Conservation (phyloP, 2,329 filamentous ascomycete genomes). For the Cladosporium oxysporum region DNA sequence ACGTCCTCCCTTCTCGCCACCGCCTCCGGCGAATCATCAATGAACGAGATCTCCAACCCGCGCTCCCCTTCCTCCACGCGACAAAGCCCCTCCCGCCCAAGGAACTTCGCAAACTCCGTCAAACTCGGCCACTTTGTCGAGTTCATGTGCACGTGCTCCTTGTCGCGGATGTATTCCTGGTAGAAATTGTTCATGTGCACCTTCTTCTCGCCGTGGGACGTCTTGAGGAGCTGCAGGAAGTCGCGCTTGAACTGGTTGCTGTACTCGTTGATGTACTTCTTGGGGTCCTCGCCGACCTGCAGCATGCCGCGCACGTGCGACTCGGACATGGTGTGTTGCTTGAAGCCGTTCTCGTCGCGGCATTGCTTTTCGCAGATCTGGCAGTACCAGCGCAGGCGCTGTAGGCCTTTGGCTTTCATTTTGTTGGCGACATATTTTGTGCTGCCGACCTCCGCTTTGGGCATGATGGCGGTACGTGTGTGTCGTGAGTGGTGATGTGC, state of each 20-base stretch:
- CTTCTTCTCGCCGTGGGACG: constrained; percentile 86
- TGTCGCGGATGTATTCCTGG: constrained; percentile 86
- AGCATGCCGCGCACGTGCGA: constrained; percentile 89
- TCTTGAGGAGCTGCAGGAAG: constrained; percentile 75
- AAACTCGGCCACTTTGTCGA: constrained; percentile 84
- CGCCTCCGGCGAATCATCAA: constrained; percentile 88
- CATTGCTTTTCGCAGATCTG: constrained; percentile 73
- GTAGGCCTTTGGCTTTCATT: constrained; percentile 77
- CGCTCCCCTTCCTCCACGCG: constrained; percentile 88
- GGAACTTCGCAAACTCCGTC: constrained; percentile 84
- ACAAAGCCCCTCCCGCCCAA: constrained; percentile 85
- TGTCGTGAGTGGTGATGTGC: neutral
- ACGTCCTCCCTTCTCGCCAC: constrained; percentile 78
- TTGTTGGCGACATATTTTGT: constrained; percentile 91
- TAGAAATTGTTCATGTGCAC: constrained; percentile 93
- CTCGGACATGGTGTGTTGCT: constrained; percentile 77
- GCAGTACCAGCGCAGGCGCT: constrained; percentile 90
- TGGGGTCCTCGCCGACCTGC: constrained; percentile 81
- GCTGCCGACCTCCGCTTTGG: constrained; percentile 85
- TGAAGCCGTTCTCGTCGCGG: constrained; percentile 87
- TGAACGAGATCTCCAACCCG: constrained; percentile 83
- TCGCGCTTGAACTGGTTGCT: constrained; percentile 78
- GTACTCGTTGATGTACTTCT: constrained; percentile 80
- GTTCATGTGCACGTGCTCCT: constrained; percentile 92
- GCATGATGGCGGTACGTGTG: constrained; percentile 61